These are phyloP conservation scores for Aspergillus piperis DNA, from an alignment of 2,329 filamentous ascomycete genomes.

Conservation along the genomic window DNA sequence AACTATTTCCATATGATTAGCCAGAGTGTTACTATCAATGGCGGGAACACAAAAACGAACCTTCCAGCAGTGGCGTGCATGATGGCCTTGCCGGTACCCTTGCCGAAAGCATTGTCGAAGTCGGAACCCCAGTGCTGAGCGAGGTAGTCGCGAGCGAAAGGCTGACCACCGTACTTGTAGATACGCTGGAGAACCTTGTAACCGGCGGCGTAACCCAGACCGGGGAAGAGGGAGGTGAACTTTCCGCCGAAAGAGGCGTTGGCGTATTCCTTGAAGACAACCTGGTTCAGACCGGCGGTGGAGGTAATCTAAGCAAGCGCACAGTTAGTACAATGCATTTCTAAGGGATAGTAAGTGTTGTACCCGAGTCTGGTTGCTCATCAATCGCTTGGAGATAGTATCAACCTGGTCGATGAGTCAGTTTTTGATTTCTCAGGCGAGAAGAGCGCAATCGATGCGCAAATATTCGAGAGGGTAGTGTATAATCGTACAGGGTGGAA, in stretches of 20 bases:
- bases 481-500: conserved; percentile 75
- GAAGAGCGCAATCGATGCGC: not conserved
- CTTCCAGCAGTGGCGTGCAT: conserved; percentile 96
- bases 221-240: conserved; percentile 94
- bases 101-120: conserved; percentile 89
- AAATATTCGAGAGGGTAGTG: not conserved
- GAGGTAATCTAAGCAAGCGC: conserved; percentile 53
- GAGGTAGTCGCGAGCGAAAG: conserved; percentile 89
- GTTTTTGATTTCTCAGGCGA: conserved; percentile 2
- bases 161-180: conserved; percentile 99
- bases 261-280: conserved; percentile 93
- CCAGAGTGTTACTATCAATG: not conserved
- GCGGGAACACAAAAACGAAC: conserved; percentile 46
- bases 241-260: conserved; percentile 69
- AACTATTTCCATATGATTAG: conserved; percentile 48
- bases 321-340: conserved; percentile 19
- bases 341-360: conserved; percentile 19
- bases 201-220: conserved; percentile 92
- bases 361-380: conserved; percentile 91
- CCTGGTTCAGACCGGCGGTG: conserved; percentile 71
- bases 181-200: conserved; percentile 97
- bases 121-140: conserved; percentile 73
- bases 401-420: conserved; percentile 67
- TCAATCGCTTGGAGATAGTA: conserved; percentile 96
- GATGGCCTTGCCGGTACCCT: conserved; percentile 96